These are phyloP conservation scores for Paramecium caudatum DNA, from an alignment of 73 alveolate genomes.

Conservation along the genomic window DNA sequence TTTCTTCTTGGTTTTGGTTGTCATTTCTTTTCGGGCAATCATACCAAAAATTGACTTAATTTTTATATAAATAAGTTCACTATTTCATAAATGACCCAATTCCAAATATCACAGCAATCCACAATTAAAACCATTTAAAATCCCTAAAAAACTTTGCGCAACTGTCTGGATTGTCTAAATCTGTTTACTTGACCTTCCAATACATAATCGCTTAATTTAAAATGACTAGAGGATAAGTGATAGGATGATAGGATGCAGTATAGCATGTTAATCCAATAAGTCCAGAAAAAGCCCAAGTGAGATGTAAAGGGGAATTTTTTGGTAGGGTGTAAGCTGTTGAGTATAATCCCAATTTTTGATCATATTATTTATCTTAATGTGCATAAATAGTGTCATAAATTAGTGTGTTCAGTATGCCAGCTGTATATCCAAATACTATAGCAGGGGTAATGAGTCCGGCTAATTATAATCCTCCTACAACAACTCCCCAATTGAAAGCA, in stretches of 20 bases:
- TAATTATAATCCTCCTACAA: slow-evolving; percentile 84
- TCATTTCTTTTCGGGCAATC: neutral
- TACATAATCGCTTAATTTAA: slow-evolving; percentile 4
- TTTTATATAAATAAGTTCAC: slow-evolving; percentile 43
- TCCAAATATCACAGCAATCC: slow-evolving; percentile 4
- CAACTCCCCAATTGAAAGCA: slow-evolving; percentile 90
- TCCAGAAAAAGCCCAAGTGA: slow-evolving; percentile 58
- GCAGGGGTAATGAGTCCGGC: slow-evolving; percentile 78
- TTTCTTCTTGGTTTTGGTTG: neutral
- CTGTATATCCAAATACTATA: slow-evolving; percentile 61
- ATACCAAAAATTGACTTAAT: slow-evolving; percentile 26
- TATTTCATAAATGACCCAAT: slow-evolving; percentile 35
- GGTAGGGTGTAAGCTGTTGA: slow-evolving; percentile 83
- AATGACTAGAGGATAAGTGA: neutral
- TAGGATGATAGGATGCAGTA: neutral
- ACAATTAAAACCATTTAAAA: slow-evolving; percentile 17
- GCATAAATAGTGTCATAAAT: slow-evolving; percentile 94
- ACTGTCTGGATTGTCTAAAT: slow-evolving; percentile 35
- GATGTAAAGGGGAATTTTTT: neutral
- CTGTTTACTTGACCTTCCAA: neutral
- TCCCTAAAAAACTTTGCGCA: slow-evolving; percentile 46
- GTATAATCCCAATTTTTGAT: slow-evolving; percentile 83
- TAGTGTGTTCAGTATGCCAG: slow-evolving; percentile 86
- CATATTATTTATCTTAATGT: slow-evolving; percentile 86
- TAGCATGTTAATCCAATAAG: slow-evolving; percentile 1